A percentile compares a stretch with the other conserved stretches of the same genome.
phyloP scores from a whole-genome alignment of 2,329 filamentous ascomycete genomes.

The Aspergillus transmontanensis region DNA sequence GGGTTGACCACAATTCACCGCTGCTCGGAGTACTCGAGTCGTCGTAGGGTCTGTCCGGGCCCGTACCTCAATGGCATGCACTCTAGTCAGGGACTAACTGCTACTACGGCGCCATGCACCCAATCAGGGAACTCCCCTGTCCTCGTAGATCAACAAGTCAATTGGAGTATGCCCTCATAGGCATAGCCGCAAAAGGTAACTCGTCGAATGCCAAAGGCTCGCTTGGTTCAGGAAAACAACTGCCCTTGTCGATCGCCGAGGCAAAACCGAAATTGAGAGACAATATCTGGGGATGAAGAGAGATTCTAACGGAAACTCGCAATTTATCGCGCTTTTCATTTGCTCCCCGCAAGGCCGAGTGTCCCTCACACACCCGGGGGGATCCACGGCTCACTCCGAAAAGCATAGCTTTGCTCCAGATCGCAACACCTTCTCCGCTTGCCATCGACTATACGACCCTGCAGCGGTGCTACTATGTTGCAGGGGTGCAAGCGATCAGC shows the following conservation, averaged over 20 bases:
- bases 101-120: constrained; percentile 2
- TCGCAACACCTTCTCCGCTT: constrained; percentile 9
- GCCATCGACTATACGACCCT: constrained; percentile 9
- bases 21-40: background rate
- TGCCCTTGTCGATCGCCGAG: constrained; percentile 18
- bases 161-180: constrained; percentile 11
- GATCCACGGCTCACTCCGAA: constrained; percentile 14
- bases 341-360: constrained; percentile 13
- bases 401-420: constrained; percentile 14
- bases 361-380: constrained; percentile 8
- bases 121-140: constrained; percentile 4
- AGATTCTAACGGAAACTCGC: constrained; percentile 14
- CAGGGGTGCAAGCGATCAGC: constrained; percentile 8
- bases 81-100: constrained; percentile 12
- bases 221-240: constrained; percentile 7
- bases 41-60: background rate
- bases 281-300: constrained; percentile 10
- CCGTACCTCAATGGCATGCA: constrained; percentile 7
- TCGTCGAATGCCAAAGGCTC: constrained; percentile 9
- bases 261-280: constrained; percentile 9
- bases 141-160: constrained; percentile 2
- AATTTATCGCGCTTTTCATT: constrained; percentile 18
- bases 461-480: background rate
- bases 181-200: constrained; percentile 4
- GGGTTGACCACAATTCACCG: constrained; percentile 4